Evolutionary conservation across 768 basidiomycete species (phyloP), one percentile per base, ranked within the genome.

Genomic region (Tulasnella sp.): DNA sequence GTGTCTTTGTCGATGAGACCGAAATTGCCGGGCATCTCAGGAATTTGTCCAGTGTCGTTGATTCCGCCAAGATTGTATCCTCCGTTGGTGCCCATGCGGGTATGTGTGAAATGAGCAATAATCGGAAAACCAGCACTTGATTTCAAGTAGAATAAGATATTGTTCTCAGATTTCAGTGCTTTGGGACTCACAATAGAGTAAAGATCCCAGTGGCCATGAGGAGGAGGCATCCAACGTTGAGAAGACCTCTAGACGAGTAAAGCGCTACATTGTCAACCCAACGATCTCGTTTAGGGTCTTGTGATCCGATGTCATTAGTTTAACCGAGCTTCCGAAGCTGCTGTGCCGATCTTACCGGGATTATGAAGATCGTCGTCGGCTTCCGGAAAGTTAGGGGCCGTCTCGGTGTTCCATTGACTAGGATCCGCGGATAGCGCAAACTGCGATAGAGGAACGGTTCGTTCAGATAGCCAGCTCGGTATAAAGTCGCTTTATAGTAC

Each of bases 41-140:
- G 81, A 2, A 81, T 78, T 72, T 82, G 81, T 17, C 81, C 81
- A 1, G 79, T 78, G 9, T 77, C 75, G 73, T 82, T 82, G 75
- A 81, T 79, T 22, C 81, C 81, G 19, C 81, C 80, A 26, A 81
- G 75, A 67, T 80, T 80, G 73, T 79, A 81, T 11, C 78, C 80
- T 8, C 80, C 81, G 32, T 75, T 72, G 5, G 76, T 79, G 11
- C 36, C 74, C 0, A 73, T 72, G 2, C 34, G 11, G 16, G 73
- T 59, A 7, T 71, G 59, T 3, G 75, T 75, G 72, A 78, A 77
- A 22, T 75, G 76, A 11, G 77, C 70, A 36, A 80, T 78, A 74
- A 82, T 79, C 1, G 81, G 81, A 69, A 78, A 82, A 19, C 79
- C 81, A 44, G 79, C 81, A 70, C 77, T 77, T 65, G 26, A 26